Base-by-base conservation (phyloP, 345 rosid genomes). In the Ceriops zippeliana region DNA sequence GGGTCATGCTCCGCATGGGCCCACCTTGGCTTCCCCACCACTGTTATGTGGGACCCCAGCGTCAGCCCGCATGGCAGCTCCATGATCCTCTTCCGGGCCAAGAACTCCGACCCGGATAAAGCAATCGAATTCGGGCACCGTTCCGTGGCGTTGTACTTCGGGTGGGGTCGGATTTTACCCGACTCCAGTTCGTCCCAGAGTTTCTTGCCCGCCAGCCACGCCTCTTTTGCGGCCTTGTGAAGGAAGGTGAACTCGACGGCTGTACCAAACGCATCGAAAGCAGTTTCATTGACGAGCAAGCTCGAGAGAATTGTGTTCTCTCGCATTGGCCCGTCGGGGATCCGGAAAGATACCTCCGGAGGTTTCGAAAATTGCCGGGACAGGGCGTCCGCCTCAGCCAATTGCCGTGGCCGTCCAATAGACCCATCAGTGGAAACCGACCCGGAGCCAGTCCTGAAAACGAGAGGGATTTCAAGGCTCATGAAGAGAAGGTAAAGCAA, bases 21-120 rank as follows among this genome's bases (percentile, higher is more conserved):
- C 74, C 69, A 66, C 77, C 86, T 78, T 16, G 98, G 98, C 80
- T 79, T 84, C 68, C 86, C 98, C 5, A 89, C 95, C 61, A 90
- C 79, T 15, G 97, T 90, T 21, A 90, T 70, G 62, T 90, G 96
- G 26, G 98, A 90, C 3, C 97, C 98, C 58, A 90, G 70, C 20
- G 97, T 86, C 42, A 93, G 82, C 58, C 97, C 98, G 69, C 97
- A 93, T 0, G 98, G 97, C 11, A 93, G 78, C 76, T 82, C 85
- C 89, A 93, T 76, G 63, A 89, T 7, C 67, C 78, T 68, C 8
- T 47, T 71, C 80, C 62, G 31, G 1, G 66, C 71, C 15, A 65
- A 47, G 80, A 90, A 87, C 26, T 90, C 93, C 61, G 83, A 56
- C 70, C 87, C 87, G 19, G 96, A 77, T 64, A 90, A 49, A 21